These are phyloP conservation scores for Claviceps sp. DNA, from an alignment of 2,329 filamentous ascomycete species.

Conservation along the genomic window DNA sequence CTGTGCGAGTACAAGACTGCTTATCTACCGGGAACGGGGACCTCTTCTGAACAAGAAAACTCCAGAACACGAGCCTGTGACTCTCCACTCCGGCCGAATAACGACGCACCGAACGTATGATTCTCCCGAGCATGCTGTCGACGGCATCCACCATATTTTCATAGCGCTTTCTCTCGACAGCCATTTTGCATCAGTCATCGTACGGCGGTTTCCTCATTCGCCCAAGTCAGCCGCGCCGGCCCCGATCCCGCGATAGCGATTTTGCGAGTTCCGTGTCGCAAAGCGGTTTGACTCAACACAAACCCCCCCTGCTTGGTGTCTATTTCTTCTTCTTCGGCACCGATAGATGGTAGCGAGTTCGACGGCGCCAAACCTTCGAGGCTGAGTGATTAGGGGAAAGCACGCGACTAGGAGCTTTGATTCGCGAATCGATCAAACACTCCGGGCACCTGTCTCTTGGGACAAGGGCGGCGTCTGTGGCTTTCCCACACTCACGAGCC, in stretches of 20 bases:
- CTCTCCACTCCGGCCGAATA: slow-evolving; percentile 1
- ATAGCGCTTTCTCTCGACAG: slow-evolving; percentile 1
- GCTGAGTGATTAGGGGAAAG: slow-evolving; percentile 10
- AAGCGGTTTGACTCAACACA: neutral
- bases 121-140: slow-evolving; percentile 1
- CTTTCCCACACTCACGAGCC: neutral
- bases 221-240: neutral
- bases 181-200: neutral
- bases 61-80: neutral
- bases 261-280: neutral
- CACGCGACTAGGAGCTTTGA: slow-evolving; percentile 8
- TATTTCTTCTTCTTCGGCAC: neutral
- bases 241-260: neutral
- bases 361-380: slow-evolving; percentile 7
- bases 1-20: neutral
- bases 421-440: neutral
- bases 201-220: neutral
- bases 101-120: neutral
- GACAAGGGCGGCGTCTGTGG: neutral
- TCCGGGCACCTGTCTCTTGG: neutral
- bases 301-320: neutral
- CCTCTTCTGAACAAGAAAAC: neutral
- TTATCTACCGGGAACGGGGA: neutral
- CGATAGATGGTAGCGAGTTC: slow-evolving; percentile 11
- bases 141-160: neutral